Evolutionary conservation across 345 rosid genomes (phyloP), one percentile per base, ranked within the genome.

Genomic region (Punica granatum): DNA sequence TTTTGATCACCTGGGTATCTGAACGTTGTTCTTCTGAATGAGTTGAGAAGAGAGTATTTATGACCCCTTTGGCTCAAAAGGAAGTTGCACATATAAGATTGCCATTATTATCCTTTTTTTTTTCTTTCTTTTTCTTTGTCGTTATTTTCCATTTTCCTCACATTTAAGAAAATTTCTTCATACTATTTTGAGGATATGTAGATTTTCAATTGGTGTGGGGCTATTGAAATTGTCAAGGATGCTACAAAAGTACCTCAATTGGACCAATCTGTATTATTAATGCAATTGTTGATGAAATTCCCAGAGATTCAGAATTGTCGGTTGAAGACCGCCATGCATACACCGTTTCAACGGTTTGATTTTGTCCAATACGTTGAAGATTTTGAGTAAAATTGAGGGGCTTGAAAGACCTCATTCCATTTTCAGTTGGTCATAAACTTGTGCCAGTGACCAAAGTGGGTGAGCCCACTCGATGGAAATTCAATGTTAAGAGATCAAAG

Each of bases 1-100:
- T 74, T 74, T 76, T 69, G 78, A 49, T 53, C 34, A 16, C 18
- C 49, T 16, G 5, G 7, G 19, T 18, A 16, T 44, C 6, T 8
- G 12, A 44, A 13, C 3, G 49, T 44, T 18, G 49, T 14, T 44
- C 19, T 44, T 18, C 49, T 14, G 18, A 16, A 37, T 37, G 5
- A 37, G 41, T 37, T 37, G 6, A 37, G 11, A 37, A 5, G 11
- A 11, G 6, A 37, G 41, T 37, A 44, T 44, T 44, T 44, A 10
- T 44, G 13, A 44, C 21, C 49, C 11, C 41, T 4, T 37, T 37
- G 5, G 41, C 41, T 11, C 41, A n/a, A n/a, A n/a, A n/a, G n/a
- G n/a, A n/a, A n/a, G n/a, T n/a, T n/a, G n/a, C n/a, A n/a, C n/a
- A n/a, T n/a, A n/a, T n/a, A n/a, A n/a, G n/a, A n/a, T n/a, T n/a